These are phyloP conservation scores for Eucalyptus erythrocorys DNA, from an alignment of 345 rosid species.

Conservation along the genomic window DNA sequence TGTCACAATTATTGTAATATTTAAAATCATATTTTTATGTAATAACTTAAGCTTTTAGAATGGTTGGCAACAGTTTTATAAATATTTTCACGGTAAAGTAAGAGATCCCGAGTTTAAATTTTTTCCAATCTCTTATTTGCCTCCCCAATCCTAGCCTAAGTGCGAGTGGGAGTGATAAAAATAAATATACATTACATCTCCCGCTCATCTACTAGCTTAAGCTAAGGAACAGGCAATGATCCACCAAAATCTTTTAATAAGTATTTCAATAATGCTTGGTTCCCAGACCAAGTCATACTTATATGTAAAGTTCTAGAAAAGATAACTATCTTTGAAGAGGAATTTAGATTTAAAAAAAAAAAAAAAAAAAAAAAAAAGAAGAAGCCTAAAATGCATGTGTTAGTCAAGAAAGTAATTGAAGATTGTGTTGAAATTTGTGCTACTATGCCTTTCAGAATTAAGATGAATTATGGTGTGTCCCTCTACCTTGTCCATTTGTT, in stretches of 20 bases:
- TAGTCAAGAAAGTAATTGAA: not conserved
- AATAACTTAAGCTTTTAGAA: not conserved
- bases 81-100: not conserved
- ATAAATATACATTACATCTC: not conserved
- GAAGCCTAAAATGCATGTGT: not conserved
- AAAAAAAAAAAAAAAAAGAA: too few species aligned
- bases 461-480: not conserved
- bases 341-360: not conserved
- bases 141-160: not conserved
- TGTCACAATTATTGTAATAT: not conserved
- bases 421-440: not conserved
- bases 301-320: not conserved
- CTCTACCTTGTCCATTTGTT: not conserved
- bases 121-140: not conserved
- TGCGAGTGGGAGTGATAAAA: not conserved
- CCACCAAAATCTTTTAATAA: not conserved
- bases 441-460: not conserved
- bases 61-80: not conserved
- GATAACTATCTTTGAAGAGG: not conserved
- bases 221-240: not conserved
- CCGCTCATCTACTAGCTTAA: not conserved
- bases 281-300: not conserved
- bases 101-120: not conserved
- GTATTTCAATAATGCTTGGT: not conserved
- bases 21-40: not conserved